Conservation (phyloP, 148 eudicot genomes). For the Camellia granthamiana region DNA sequence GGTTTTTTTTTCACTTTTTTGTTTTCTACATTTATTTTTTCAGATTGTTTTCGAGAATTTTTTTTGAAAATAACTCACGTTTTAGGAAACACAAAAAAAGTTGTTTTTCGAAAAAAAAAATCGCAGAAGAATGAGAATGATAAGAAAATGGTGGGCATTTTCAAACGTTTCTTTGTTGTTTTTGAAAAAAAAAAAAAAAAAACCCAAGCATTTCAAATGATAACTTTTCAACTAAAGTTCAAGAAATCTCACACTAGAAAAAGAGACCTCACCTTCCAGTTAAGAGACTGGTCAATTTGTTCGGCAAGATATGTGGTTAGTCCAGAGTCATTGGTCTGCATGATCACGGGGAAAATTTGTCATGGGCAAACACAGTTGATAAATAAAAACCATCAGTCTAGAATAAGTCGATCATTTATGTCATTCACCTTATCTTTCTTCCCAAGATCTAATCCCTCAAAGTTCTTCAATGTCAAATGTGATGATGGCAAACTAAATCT, state of each 20-base stretch:
- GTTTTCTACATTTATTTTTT: too few relatives aligned
- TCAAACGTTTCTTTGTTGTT: too few relatives aligned
- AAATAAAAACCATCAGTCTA: neutral
- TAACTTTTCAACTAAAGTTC: neutral
- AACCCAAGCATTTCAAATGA: neutral
- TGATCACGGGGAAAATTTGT: neutral
- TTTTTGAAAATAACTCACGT: too few relatives aligned
- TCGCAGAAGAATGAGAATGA: too few relatives aligned
- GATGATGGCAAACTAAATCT: conserved; percentile 72
- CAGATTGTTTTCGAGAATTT: too few relatives aligned
- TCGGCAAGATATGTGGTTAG: conserved; percentile 61
- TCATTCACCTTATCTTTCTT: conserved; percentile 47
- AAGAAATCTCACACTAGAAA: neutral
- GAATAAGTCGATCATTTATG: neutral
- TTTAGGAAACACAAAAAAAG: too few relatives aligned
- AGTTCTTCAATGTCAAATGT: conserved; percentile 63
- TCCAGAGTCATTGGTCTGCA: conserved; percentile 84
- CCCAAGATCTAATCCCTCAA: conserved; percentile 63
- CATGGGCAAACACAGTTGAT: neutral
- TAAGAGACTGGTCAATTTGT: conserved; percentile 68
- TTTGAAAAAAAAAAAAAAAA: too few relatives aligned
- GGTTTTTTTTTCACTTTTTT: too few relatives aligned
- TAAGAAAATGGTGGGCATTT: too few relatives aligned
- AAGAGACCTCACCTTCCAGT: conserved; percentile 61
- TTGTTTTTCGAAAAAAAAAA: too few relatives aligned